A percentile compares a stretch with the other conserved stretches of the same genome.
phyloP scores from a whole-genome alignment of 2,329 filamentous ascomycete species.

The Bipolaris cookei region DNA sequence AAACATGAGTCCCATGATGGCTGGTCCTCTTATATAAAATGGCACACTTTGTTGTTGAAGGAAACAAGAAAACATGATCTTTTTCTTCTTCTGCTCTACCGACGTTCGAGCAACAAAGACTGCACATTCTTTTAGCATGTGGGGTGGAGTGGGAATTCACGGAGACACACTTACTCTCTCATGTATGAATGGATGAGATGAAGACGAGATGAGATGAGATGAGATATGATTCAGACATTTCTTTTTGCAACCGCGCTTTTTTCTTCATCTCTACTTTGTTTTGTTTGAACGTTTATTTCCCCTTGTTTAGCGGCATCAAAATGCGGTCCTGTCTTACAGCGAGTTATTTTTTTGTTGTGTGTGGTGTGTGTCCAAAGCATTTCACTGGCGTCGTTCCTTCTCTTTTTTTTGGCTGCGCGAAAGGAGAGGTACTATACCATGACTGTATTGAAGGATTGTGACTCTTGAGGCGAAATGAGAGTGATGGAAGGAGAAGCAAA shows the following conservation, averaged over 20 bases:
- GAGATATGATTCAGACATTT: not conserved
- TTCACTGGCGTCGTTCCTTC: slow-evolving; percentile 27
- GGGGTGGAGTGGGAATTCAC: not conserved
- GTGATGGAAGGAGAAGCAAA: not conserved
- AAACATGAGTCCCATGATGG: slow-evolving; percentile 40
- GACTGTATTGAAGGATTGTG: slow-evolving; percentile 17
- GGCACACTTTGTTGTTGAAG: not conserved
- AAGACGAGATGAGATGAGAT: not conserved
- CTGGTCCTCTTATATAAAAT: slow-evolving; percentile 41
- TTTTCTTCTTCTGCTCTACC: not conserved
- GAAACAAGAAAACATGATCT: not conserved
- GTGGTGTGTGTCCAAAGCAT: slow-evolving; percentile 10
- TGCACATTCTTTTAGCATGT: slow-evolving; percentile 16
- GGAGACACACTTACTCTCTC: not conserved
- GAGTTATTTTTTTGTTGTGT: slow-evolving; percentile 2
- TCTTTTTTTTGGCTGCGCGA: not conserved
- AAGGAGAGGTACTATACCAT: slow-evolving; percentile 24
- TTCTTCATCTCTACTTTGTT: not conserved
- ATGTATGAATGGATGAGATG: not conserved
- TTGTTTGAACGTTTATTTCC: not conserved
- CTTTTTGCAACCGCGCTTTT: not conserved
- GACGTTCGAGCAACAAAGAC: slow-evolving; percentile 1
- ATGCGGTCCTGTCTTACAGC: slow-evolving; percentile 14
- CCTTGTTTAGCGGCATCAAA: slow-evolving; percentile 36
- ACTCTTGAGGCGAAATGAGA: not conserved